Percentiles rank a stretch among this genome's conserved stretches.
Evolutionary conservation across 1,139 yeast genomes (phyloP).

Genomic region (Starmera stellimalicola): DNA sequence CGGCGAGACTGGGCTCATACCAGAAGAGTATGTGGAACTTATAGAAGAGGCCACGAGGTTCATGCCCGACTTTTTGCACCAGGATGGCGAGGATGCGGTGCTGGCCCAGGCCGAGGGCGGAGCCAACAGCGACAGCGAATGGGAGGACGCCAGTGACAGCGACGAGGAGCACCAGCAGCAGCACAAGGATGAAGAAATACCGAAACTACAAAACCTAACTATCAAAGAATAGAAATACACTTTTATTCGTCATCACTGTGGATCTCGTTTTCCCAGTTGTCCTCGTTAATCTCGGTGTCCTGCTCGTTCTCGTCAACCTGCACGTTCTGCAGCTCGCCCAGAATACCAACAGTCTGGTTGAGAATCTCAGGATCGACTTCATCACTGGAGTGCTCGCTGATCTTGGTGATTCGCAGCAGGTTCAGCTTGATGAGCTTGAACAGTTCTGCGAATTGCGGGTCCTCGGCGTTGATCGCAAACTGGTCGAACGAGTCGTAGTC

Average conservation of each 20-base stretch:
- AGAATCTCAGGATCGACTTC: slow-evolving; percentile 49
- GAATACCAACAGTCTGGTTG: slow-evolving; percentile 39
- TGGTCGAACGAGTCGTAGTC: slow-evolving; percentile 16
- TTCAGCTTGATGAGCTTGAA: slow-evolving; percentile 10
- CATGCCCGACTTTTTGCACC: slow-evolving; percentile 11
- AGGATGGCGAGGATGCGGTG: slow-evolving; percentile 34
- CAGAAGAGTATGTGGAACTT: slow-evolving; percentile 72
- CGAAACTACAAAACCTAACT: background rate
- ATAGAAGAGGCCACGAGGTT: slow-evolving; percentile 13
- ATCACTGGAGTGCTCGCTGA: slow-evolving; percentile 27
- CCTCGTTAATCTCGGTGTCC: slow-evolving; percentile 39
- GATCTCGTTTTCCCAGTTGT: slow-evolving; percentile 32
- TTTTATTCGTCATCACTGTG: slow-evolving; percentile 20
- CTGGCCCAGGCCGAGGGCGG: slow-evolving; percentile 28
- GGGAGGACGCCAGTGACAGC: slow-evolving; percentile 27
- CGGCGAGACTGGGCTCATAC: slow-evolving; percentile 87
- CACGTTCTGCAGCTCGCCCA: slow-evolving; percentile 52
- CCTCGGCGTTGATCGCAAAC: slow-evolving; percentile 6
- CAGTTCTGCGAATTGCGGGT: slow-evolving; percentile 9
- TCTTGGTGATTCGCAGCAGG: slow-evolving; percentile 14
- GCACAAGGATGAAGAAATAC: background rate
- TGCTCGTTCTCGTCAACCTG: slow-evolving; percentile 32
- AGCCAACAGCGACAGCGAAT: slow-evolving; percentile 25
- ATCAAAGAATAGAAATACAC: too few species aligned
- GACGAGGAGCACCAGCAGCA: slow-evolving; percentile 9